A percentile compares a stretch with the other conserved stretches of the same genome.
Conservation (phyloP, 2,329 filamentous ascomycete genomes). For the Blastomyces percursus region DNA sequence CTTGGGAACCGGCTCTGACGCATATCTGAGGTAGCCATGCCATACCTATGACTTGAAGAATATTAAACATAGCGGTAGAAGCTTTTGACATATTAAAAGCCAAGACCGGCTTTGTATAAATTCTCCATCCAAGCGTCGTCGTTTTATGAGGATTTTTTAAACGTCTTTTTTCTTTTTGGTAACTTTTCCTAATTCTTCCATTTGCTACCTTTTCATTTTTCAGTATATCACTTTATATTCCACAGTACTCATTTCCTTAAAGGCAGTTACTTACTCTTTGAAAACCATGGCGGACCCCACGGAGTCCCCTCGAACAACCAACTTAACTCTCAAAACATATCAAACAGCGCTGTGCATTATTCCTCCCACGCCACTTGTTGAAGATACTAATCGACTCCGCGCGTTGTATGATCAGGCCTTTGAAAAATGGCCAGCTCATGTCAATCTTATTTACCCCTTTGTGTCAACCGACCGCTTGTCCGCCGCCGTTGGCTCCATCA, state of each 20-base stretch:
- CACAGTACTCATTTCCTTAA: neutral
- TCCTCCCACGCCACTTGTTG: constrained; percentile 41
- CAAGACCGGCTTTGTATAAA: neutral
- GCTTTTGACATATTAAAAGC: neutral
- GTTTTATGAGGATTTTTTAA: neutral
- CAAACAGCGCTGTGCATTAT: constrained; percentile 53
- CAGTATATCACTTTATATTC: neutral
- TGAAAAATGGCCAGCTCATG: constrained; percentile 53
- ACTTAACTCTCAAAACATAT: constrained; percentile 30
- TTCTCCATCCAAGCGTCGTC: neutral
- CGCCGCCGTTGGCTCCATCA: constrained; percentile 33
- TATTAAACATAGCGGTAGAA: neutral
- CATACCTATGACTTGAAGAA: neutral
- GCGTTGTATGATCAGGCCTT: constrained; percentile 53
- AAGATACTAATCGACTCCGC: constrained; percentile 44
- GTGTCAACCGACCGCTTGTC: constrained; percentile 40
- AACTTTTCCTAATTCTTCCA: neutral
- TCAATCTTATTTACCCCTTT: constrained; percentile 59
- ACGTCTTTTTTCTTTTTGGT: neutral
- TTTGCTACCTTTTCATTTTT: neutral
- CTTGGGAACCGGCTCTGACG: neutral
- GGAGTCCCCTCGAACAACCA: neutral
- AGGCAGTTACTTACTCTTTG: neutral
- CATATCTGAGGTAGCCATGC: neutral
- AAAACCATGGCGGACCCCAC: neutral